A percentile compares a stretch with the other conserved stretches of the same genome.
These are phyloP conservation scores for Hypoxylon fuscum DNA, from an alignment of 495 filamentous ascomycete genomes.

Conservation along the genomic window DNA sequence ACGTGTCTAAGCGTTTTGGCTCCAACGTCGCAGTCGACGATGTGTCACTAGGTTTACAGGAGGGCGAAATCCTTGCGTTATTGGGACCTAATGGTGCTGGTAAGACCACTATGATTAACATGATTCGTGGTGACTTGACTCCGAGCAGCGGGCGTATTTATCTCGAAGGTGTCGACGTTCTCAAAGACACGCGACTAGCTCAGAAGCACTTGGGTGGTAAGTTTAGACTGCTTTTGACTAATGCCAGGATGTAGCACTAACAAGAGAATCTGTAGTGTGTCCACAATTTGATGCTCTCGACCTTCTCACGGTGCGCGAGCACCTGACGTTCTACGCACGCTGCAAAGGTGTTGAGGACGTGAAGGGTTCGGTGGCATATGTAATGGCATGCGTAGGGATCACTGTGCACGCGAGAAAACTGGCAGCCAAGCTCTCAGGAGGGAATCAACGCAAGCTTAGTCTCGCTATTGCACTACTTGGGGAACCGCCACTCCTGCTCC, in stretches of 20 bases:
- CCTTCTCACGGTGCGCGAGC: slow-evolving; percentile 67
- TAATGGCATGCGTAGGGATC: slow-evolving; percentile 62
- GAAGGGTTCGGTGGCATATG: slow-evolving; percentile 60
- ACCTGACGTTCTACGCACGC: slow-evolving; percentile 70
- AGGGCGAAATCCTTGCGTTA: slow-evolving; percentile 74
- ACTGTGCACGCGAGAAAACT: slow-evolving; percentile 59
- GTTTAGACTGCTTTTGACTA: not conserved
- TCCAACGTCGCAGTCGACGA: slow-evolving; percentile 70
- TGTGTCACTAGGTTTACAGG: slow-evolving; percentile 72
- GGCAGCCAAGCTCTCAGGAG: slow-evolving; percentile 68
- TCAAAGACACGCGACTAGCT: slow-evolving; percentile 28
- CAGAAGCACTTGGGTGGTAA: slow-evolving; percentile 41
- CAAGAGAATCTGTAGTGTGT: slow-evolving; percentile 65
- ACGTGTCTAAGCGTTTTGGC: slow-evolving; percentile 73
- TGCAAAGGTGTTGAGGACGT: slow-evolving; percentile 65
- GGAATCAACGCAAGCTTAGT: slow-evolving; percentile 72
- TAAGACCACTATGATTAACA: slow-evolving; percentile 76
- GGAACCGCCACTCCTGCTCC: slow-evolving; percentile 69
- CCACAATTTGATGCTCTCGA: slow-evolving; percentile 70
- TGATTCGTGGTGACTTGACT: slow-evolving; percentile 75
- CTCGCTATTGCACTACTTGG: slow-evolving; percentile 75
- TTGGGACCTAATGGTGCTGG: slow-evolving; percentile 80
- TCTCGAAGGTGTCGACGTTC: slow-evolving; percentile 70
- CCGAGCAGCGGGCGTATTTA: slow-evolving; percentile 68
- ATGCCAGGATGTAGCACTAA: slow-evolving; percentile 24